Percentiles rank a stretch among this genome's conserved stretches.
Evolutionary conservation across 1,139 yeast genomes (phyloP).

Genomic region (Suhomyces ambrosiae): DNA sequence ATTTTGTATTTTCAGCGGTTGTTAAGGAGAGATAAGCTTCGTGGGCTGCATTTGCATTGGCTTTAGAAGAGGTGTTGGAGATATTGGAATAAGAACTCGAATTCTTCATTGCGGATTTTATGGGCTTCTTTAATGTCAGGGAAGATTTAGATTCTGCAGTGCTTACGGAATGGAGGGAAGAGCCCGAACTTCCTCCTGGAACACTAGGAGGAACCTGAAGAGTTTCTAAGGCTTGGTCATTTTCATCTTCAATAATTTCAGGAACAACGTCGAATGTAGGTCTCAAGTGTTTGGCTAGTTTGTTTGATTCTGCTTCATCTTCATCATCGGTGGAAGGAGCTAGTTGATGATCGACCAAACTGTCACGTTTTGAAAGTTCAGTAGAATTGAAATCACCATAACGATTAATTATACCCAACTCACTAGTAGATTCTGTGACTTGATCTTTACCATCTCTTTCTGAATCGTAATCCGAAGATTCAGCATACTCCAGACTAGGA

Average conservation of each 20-base stretch:
- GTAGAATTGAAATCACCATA: constrained; percentile 20
- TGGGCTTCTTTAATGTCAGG: constrained; percentile 35
- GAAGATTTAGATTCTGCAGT: constrained; percentile 28
- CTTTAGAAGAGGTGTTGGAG: constrained; percentile 13
- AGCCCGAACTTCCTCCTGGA: constrained; percentile 27
- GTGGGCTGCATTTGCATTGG: constrained; percentile 45
- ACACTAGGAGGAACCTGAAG: constrained; percentile 14
- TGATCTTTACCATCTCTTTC: constrained; percentile 13
- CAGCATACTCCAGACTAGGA: constrained; percentile 3
- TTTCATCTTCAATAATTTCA: constrained; percentile 26
- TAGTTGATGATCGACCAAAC: constrained; percentile 11
- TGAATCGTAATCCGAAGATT: constrained; percentile 11
- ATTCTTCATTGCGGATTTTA: constrained; percentile 68
- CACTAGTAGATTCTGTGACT: constrained; percentile 14
- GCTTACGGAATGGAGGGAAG: constrained; percentile 33
- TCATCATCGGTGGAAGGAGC: constrained; percentile 20
- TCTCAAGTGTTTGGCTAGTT: constrained; percentile 29
- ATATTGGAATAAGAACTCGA: constrained; percentile 31
- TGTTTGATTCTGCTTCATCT: constrained; percentile 23
- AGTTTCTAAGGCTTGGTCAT: constrained; percentile 6
- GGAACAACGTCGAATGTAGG: constrained; percentile 39
- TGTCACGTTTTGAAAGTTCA: constrained; percentile 15
- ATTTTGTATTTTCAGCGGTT: constrained; percentile 76
- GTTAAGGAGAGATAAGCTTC: constrained; percentile 68
- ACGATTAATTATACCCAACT: constrained; percentile 27